Evolutionary conservation across 139 green algal genomes (phyloP).

Genomic region (Deuterostichococcus epilithicus): DNA sequence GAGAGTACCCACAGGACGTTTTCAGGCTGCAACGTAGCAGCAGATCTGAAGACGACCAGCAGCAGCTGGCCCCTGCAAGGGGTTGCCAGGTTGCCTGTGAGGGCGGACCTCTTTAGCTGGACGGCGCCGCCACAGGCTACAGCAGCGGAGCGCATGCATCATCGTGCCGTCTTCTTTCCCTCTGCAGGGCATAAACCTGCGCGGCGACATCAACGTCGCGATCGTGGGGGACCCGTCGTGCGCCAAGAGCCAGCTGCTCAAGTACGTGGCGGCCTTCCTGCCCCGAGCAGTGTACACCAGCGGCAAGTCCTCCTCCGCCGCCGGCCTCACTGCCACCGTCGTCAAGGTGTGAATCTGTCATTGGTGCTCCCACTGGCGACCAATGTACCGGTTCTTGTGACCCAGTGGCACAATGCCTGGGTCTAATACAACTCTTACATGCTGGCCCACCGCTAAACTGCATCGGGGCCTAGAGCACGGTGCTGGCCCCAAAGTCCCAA

Average conservation of each 20-base stretch:
- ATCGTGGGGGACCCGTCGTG: slow-evolving; percentile 95
- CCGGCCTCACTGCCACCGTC: slow-evolving; percentile 94
- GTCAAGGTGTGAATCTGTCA: slow-evolving; percentile 64
- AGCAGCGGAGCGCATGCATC: background rate
- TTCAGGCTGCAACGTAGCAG: too few relatives aligned
- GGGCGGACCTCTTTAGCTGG: too few relatives aligned
- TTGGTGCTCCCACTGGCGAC: background rate
- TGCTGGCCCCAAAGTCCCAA: too few relatives aligned
- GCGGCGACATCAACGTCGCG: slow-evolving; percentile 98
- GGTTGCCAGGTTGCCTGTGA: too few relatives aligned
- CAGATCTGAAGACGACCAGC: too few relatives aligned
- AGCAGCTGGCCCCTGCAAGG: too few relatives aligned
- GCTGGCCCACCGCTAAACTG: slow-evolving; percentile 92
- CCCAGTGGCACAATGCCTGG: slow-evolving; percentile 89
- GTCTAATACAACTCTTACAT: slow-evolving; percentile 98
- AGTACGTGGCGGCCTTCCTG: slow-evolving; percentile 86
- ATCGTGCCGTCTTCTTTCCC: background rate
- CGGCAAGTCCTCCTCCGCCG: slow-evolving; percentile 92
- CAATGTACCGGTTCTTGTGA: slow-evolving; percentile 51
- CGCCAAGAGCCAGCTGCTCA: slow-evolving; percentile 90
- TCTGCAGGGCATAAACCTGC: slow-evolving; percentile 79
- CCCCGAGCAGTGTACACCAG: slow-evolving; percentile 94
- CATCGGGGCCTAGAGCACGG: too few relatives aligned
- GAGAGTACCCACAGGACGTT: too few relatives aligned
- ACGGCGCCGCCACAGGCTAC: too few relatives aligned